phyloP scores from a whole-genome alignment of 2,329 filamentous ascomycete species.

The Apiospora koreana region DNA sequence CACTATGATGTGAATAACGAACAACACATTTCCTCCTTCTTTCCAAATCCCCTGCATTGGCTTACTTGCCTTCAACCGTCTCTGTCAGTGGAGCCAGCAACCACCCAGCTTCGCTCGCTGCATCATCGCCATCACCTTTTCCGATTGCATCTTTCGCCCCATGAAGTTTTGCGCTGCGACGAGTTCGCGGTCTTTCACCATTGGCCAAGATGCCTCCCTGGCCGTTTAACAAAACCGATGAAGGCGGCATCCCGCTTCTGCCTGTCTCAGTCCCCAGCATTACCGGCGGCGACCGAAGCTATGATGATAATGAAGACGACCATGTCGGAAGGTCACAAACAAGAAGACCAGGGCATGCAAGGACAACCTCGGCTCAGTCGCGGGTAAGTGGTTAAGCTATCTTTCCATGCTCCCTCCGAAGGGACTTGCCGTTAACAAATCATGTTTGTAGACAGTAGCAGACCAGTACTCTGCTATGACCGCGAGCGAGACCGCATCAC shows the following conservation, averaged over 20 bases:
- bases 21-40: background rate
- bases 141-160: background rate
- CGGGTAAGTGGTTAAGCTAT: constrained; percentile 41
- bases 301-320: constrained; percentile 26
- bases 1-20: constrained; percentile 6
- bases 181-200: constrained; percentile 19
- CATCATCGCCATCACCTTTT: background rate
- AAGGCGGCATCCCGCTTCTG: constrained; percentile 35
- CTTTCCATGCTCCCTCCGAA: background rate
- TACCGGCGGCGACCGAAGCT: constrained; percentile 30
- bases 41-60: background rate
- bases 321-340: constrained; percentile 36
- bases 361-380: constrained; percentile 57
- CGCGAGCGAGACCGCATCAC: constrained; percentile 75
- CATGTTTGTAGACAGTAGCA: constrained; percentile 47
- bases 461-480: constrained; percentile 68
- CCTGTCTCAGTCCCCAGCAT: constrained; percentile 36
- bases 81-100: background rate
- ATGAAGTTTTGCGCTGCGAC: constrained; percentile 18
- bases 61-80: background rate
- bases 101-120: background rate
- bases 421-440: background rate
- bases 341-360: constrained; percentile 37
- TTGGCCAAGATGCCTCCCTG: constrained; percentile 38
- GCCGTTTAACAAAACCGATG: constrained; percentile 36